Base-by-base conservation (phyloP, 805 yeast species). In the Ogataea ramenticola region DNA sequence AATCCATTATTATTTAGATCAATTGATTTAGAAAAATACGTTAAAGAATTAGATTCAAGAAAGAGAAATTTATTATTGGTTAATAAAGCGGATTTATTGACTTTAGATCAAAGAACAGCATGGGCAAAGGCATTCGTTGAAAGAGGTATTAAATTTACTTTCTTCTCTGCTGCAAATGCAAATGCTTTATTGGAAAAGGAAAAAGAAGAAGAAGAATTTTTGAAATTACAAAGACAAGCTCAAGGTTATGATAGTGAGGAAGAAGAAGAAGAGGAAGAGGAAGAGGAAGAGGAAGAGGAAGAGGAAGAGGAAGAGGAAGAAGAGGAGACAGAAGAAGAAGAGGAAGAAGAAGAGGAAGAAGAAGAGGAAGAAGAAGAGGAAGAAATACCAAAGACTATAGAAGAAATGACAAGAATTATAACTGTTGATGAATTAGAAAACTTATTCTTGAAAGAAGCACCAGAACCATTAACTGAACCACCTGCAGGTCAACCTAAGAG, bases 1-100 rank as follows among this genome's bases (percentile, higher is more conserved):
- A 89, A 87, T 60, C 99, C 99, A 5, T 66, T 90, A 46, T 71
- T 88, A 47, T 93, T 88, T 69, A 76, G 98, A 60, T 89, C 96
- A 1, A 77, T 77, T 22, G 98, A 93, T 66, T 73, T 57, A 58
- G 98, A 86, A 51, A 72, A 65, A 21, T 93, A 93, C 58, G 97
- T 89, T 19, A 70, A 74, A 44, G 95, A 86, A 50, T 59, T 87
- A 38, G 82, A 83, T 51, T 77, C 80, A n/a, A 65, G 77, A 41
- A 93, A 93, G 65, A 77, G 75, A 47, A 90, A 88, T 55, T 71
- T 93, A 53, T 69, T 93, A 50, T 72, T 93, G 50, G 95, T 93
- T 27, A 93, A 93, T 62, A 93, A 93, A 61, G 93, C 99, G 3
- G 99, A 93, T 72, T 66, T 91, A 56, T 71, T 93, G 48, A 79